Evolutionary conservation across 192 early-diverging fungal genomes (phyloP).

Genomic region (Coemansia erecta): DNA sequence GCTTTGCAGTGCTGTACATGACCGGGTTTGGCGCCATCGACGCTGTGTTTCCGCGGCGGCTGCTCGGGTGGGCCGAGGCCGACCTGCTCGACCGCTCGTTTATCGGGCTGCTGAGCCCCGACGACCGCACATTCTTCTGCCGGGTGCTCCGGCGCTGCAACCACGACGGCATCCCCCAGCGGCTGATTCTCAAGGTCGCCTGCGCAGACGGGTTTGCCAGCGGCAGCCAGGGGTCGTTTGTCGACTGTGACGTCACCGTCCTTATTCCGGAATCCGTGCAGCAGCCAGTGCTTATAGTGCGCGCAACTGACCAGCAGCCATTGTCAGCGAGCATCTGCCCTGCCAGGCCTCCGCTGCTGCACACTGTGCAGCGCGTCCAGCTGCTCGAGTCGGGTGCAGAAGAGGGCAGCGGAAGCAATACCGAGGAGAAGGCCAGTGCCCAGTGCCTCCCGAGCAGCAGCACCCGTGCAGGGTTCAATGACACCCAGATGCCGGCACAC

Average conservation of each 20-base stretch:
- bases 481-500: constrained; percentile 3
- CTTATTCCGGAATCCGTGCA: constrained; percentile 45
- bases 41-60: constrained; percentile 41
- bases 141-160: constrained; percentile 35
- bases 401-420: too few relatives aligned
- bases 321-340: background rate
- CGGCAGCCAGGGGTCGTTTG: background rate
- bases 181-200: constrained; percentile 32
- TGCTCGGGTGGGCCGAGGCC: constrained; percentile 38
- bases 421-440: too few relatives aligned
- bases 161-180: constrained; percentile 45
- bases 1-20: constrained; percentile 38
- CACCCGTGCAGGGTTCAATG: background rate
- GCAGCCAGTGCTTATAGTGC: constrained; percentile 45
- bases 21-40: constrained; percentile 49
- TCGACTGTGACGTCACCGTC: constrained; percentile 52
- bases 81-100: constrained; percentile 46
- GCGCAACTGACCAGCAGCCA: constrained; percentile 29
- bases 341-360: background rate
- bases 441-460: too few relatives aligned
- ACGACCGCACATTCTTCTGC: constrained; percentile 43
- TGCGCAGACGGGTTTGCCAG: background rate
- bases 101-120: constrained; percentile 34
- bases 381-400: background rate
- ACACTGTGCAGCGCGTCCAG: background rate